These are phyloP conservation scores for Nymphaea colorata DNA, from an alignment of 164 flowering plant genomes.

Conservation along the genomic window DNA sequence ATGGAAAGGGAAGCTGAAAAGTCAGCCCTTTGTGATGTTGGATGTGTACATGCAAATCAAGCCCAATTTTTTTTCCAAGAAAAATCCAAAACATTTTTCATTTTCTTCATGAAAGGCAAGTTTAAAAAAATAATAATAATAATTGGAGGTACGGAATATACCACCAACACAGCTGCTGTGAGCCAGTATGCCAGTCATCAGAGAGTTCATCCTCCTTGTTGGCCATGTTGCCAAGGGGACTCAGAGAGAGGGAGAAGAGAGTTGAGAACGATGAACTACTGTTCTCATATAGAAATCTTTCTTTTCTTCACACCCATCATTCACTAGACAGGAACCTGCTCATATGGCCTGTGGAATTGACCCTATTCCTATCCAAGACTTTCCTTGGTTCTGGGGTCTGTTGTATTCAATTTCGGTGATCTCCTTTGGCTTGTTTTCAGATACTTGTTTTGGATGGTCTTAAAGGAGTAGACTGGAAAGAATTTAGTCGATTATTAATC, in stretches of 20 bases:
- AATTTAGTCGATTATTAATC: neutral
- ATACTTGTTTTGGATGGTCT: neutral
- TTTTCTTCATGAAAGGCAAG: neutral
- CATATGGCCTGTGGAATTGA: too few relatives aligned
- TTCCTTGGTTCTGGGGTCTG: too few relatives aligned
- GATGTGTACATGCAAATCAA: too few relatives aligned
- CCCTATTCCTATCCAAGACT: too few relatives aligned
- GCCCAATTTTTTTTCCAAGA: too few relatives aligned
- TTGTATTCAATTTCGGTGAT: too few relatives aligned
- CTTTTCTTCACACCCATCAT: neutral
- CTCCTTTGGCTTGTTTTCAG: too few relatives aligned
- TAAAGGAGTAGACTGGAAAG: neutral
- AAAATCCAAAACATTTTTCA: neutral
- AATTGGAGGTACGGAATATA: neutral
- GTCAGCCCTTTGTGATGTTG: too few relatives aligned
- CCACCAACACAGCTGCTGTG: neutral
- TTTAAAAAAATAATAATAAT: neutral
- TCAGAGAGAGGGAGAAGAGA: neutral
- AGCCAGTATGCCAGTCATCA: neutral
- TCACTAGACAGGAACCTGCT: too few relatives aligned
- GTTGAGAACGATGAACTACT: neutral
- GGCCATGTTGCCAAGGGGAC: neutral
- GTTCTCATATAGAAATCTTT: neutral
- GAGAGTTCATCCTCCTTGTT: neutral
- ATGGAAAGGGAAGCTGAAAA: too few relatives aligned